Evolutionary conservation across 495 filamentous ascomycete species (phyloP), one percentile per base, ranked within the genome.

Genomic region (Jackrogersella minutella): DNA sequence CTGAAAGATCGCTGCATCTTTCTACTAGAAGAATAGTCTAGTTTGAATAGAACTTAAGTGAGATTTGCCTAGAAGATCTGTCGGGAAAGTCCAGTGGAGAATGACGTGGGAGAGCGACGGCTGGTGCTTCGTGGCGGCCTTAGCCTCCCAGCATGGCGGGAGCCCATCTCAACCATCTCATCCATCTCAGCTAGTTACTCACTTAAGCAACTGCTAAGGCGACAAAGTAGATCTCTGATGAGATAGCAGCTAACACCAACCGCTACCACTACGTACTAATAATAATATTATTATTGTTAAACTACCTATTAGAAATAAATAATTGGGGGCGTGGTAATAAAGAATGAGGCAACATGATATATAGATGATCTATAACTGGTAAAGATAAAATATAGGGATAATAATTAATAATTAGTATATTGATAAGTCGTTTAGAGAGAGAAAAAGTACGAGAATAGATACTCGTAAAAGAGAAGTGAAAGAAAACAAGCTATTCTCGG

Each of bases 401-500:
- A 1, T 19, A 21, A 36, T 26, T 26, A 46, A 4, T 37, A 46
- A 46, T 26, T 9, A 46, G 44, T 57, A 41, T 44, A 53, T 47
- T 47, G 19, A 44, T 34, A 10, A 36, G 39, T 64, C 31, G 26
- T 13, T 57, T 24, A 24, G 46, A 24, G 43, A 19, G 36, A 55
- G 16, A 3, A 16, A 46, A 17, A 30, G n/a, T n/a, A 43, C 41
- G 43, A 19, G 17, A 22, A 49, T 43, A 28, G 33, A 21, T 26
- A 28, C 8, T 30, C 28, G 43, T 19, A 58, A 53, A 47, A 37
- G 10, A 30, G 28, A 53, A 53, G 24, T 55, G 22, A 68, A 51
- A 52, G 17, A 46, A 46, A 44, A 55, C 58, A 54, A 50, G 58
- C 16, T 58, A 64, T 58, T 59, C 31, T 58, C 37, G 47, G 16